phyloP scores from a whole-genome alignment of 768 basidiomycete genomes.

The Russula abietina region DNA sequence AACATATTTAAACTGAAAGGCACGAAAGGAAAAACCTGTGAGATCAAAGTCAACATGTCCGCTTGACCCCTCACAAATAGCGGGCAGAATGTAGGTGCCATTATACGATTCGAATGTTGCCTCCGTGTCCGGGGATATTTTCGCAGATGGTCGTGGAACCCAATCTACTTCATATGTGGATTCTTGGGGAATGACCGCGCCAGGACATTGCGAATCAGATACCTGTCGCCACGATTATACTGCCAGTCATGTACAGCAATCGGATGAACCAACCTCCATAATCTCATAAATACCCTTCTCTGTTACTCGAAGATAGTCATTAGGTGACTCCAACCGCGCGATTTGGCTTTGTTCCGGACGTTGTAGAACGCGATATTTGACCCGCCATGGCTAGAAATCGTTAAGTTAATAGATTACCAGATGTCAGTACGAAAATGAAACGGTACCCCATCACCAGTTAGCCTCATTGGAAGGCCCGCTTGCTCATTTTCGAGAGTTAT shows the following conservation, averaged over 20 bases:
- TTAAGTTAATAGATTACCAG: slow-evolving; percentile 4
- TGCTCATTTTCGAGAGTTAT: slow-evolving; percentile 69
- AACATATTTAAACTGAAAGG: neutral
- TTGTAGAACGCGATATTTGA: slow-evolving; percentile 61
- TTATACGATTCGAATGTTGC: slow-evolving; percentile 58
- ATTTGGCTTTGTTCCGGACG: slow-evolving; percentile 38
- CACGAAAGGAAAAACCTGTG: slow-evolving; percentile 41
- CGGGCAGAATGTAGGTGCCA: slow-evolving; percentile 64
- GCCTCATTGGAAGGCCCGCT: slow-evolving; percentile 68
- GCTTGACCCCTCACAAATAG: slow-evolving; percentile 77
- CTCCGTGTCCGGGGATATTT: slow-evolving; percentile 52
- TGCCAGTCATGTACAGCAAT: neutral
- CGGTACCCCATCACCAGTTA: slow-evolving; percentile 84
- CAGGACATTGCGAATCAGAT: slow-evolving; percentile 79
- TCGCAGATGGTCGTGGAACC: slow-evolving; percentile 72
- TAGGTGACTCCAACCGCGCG: slow-evolving; percentile 49
- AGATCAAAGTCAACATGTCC: slow-evolving; percentile 83
- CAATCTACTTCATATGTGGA: slow-evolving; percentile 68
- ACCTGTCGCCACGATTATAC: slow-evolving; percentile 44
- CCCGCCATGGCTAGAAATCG: slow-evolving; percentile 69
- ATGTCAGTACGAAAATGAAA: neutral
- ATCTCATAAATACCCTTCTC: slow-evolving; percentile 74
- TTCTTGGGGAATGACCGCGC: slow-evolving; percentile 54
- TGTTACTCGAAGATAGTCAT: slow-evolving; percentile 68
- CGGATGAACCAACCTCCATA: slow-evolving; percentile 39